phyloP scores from a whole-genome alignment of 73 alveolate genomes.

The Paramecium biaurelia region DNA sequence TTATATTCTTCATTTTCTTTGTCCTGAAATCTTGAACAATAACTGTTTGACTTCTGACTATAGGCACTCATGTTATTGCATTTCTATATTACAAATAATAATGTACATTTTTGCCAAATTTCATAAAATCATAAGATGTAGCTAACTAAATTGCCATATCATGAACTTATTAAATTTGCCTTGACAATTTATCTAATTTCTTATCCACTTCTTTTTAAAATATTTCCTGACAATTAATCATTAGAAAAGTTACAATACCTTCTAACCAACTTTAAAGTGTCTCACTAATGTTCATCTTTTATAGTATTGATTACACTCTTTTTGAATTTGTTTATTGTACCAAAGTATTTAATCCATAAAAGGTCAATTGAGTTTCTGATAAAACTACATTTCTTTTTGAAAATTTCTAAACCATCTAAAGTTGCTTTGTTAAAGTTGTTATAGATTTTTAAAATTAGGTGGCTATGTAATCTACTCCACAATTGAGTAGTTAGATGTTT shows the following conservation, averaged over 20 bases:
- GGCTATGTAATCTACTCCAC: not conserved
- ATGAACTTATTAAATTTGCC: not conserved
- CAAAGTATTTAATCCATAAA: not conserved
- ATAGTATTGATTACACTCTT: not conserved
- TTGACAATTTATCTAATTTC: not conserved
- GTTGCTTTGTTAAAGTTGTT: not conserved
- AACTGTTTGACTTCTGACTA: not conserved
- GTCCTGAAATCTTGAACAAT: not conserved
- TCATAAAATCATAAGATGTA: not conserved
- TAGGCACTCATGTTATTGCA: not conserved
- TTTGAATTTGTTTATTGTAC: not conserved
- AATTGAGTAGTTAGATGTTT: not conserved
- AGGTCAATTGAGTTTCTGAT: not conserved
- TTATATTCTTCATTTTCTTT: not conserved
- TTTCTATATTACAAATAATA: not conserved
- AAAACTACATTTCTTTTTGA: not conserved
- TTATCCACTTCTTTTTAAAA: not conserved
- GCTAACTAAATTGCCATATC: not conserved
- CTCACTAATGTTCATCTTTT: not conserved
- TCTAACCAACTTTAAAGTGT: slow-evolving; percentile 4
- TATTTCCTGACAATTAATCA: slow-evolving; percentile 4
- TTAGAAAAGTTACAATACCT: not conserved
- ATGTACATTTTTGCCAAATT: not conserved
- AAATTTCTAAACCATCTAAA: not conserved
- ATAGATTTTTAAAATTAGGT: not conserved